Conservation (phyloP, 352 stramenopile species). For the Phytopythium kandeliae region DNA sequence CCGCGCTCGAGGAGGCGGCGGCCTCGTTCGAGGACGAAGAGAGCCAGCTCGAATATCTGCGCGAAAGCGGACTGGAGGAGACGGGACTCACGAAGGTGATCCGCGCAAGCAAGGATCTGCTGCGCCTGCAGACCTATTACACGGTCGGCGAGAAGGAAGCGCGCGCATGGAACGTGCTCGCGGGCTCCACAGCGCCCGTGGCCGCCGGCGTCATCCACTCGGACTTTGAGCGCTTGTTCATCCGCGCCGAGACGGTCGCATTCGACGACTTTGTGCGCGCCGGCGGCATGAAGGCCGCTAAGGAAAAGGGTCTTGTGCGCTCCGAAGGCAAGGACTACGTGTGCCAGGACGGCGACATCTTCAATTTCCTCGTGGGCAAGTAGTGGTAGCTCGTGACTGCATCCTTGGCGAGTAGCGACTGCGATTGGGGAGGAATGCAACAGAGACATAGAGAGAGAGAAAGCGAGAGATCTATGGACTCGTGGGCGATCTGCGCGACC, state of each 20-base stretch:
- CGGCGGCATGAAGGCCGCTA: constrained; percentile 92
- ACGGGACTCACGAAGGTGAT: constrained; percentile 85
- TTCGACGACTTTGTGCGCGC: constrained; percentile 94
- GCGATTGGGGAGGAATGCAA: not conserved
- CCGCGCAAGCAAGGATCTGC: constrained; percentile 87
- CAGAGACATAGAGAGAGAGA: not conserved
- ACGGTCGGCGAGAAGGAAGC: constrained; percentile 88
- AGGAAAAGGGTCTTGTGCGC: constrained; percentile 91
- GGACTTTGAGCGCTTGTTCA: constrained; percentile 85
- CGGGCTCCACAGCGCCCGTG: constrained; percentile 64
- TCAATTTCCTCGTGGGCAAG: constrained; percentile 93
- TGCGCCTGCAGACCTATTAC: constrained; percentile 97
- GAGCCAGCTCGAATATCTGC: constrained; percentile 93
- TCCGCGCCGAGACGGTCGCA: constrained; percentile 92
- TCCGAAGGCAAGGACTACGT: constrained; percentile 98
- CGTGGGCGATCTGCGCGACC: too few species aligned
- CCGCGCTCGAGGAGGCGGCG: constrained; percentile 69
- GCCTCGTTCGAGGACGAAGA: constrained; percentile 84
- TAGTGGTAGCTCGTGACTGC: too few species aligned
- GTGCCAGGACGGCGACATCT: constrained; percentile 97
- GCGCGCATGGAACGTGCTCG: constrained; percentile 76
- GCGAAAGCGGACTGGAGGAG: constrained; percentile 66
- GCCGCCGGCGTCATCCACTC: constrained; percentile 84
- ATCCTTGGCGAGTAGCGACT: too few species aligned
- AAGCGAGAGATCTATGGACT: too few species aligned